Evolutionary conservation across 805 yeast genomes (phyloP).

Genomic region (Candida qinlingensis): DNA sequence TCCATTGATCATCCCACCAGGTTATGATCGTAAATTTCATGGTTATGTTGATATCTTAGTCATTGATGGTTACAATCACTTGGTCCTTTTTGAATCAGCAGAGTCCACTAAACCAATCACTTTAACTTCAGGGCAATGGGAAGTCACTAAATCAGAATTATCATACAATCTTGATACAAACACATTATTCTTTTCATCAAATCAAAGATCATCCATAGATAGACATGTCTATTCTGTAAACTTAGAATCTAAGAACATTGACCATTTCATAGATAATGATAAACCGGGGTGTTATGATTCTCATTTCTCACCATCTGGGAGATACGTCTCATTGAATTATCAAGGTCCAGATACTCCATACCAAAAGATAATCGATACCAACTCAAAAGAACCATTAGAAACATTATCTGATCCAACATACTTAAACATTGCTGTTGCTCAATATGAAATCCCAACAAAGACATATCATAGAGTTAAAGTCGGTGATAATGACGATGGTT

Average conservation of each 20-base stretch:
- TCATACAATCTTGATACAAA: slow-evolving; percentile 47
- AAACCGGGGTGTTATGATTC: slow-evolving; percentile 60
- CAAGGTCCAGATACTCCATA: slow-evolving; percentile 74
- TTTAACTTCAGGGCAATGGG: slow-evolving; percentile 82
- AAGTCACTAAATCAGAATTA: slow-evolving; percentile 64
- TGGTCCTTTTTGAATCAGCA: slow-evolving; percentile 77
- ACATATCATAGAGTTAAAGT: slow-evolving; percentile 41
- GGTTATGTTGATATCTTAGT: slow-evolving; percentile 83
- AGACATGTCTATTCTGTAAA: slow-evolving; percentile 20
- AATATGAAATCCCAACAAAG: slow-evolving; percentile 52
- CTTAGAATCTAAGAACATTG: slow-evolving; percentile 27
- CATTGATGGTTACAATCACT: slow-evolving; percentile 59
- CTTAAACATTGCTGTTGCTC: slow-evolving; percentile 6
- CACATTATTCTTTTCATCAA: slow-evolving; percentile 56
- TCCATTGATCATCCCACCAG: slow-evolving; percentile 49
- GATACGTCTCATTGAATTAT: slow-evolving; percentile 60
- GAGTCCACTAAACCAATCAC: slow-evolving; percentile 44
- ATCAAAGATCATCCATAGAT: slow-evolving; percentile 47
- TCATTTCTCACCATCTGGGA: slow-evolving; percentile 68
- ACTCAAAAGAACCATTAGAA: slow-evolving; percentile 9
- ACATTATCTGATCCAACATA: slow-evolving; percentile 9
- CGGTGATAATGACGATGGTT: slow-evolving; percentile 41
- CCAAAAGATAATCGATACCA: slow-evolving; percentile 59
- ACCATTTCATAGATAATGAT: slow-evolving; percentile 43
- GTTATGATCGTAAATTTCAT: slow-evolving; percentile 32